phyloP scores from a whole-genome alignment of 2,329 filamentous ascomycete genomes.

The Stagonosporopsis rhizophila region DNA sequence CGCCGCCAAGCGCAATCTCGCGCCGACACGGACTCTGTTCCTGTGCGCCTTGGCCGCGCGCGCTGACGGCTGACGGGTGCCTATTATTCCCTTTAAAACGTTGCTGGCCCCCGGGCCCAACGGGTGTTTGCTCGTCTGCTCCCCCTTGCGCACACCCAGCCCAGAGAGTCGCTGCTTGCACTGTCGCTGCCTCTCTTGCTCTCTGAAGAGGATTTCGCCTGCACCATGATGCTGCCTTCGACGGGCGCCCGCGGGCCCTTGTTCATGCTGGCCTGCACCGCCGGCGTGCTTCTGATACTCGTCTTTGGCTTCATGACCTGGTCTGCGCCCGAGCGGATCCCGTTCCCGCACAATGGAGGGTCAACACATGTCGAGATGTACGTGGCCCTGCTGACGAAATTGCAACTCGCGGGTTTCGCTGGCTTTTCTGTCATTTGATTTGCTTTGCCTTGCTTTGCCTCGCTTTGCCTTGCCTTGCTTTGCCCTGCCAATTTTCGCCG shows the following conservation, averaged over 20 bases:
- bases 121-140: slow-evolving; percentile 13
- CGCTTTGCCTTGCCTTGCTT: not conserved
- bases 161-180: slow-evolving; percentile 8
- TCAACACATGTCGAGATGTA: slow-evolving; percentile 38
- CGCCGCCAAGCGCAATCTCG: slow-evolving; percentile 38
- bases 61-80: slow-evolving; percentile 30
- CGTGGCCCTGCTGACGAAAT: slow-evolving; percentile 10
- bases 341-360: slow-evolving; percentile 26
- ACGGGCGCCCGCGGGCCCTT: slow-evolving; percentile 43
- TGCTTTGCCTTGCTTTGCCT: not conserved
- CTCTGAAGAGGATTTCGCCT: slow-evolving; percentile 11
- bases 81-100: slow-evolving; percentile 28
- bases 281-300: slow-evolving; percentile 42
- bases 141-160: slow-evolving; percentile 23
- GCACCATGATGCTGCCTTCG: slow-evolving; percentile 41
- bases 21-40: slow-evolving; percentile 22
- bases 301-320: slow-evolving; percentile 46
- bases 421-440: not conserved
- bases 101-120: slow-evolving; percentile 27
- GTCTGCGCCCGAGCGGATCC: slow-evolving; percentile 38
- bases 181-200: not conserved
- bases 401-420: too few relatives aligned
- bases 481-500: not conserved
- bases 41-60: slow-evolving; percentile 27
- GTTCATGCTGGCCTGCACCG: slow-evolving; percentile 40